Percentiles rank a stretch among this genome's conserved stretches.
These are phyloP conservation scores for Boletus rufocinnamomeus DNA, from an alignment of 768 basidiomycete species.

Conservation along the genomic window DNA sequence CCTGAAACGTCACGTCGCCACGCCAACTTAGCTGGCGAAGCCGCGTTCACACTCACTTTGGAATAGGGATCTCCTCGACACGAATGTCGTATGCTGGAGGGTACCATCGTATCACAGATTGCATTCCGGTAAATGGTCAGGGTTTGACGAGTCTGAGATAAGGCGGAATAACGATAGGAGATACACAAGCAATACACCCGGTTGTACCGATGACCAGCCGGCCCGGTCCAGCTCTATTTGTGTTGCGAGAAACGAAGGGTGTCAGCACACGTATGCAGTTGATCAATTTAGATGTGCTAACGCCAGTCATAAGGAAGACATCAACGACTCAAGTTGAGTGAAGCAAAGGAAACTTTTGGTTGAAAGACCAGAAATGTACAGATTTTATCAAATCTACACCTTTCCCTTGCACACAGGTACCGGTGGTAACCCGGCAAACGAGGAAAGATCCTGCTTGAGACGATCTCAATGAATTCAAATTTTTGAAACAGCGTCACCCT, in stretches of 20 bases:
- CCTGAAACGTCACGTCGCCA: neutral
- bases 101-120: slow-evolving; percentile 52
- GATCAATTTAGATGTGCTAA: neutral
- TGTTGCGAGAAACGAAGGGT: neutral
- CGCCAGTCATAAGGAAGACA: neutral
- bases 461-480: neutral
- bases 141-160: neutral
- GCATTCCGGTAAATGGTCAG: slow-evolving; percentile 10
- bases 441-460: neutral
- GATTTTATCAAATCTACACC: neutral
- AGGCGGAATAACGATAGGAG: neutral
- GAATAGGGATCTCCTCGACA: slow-evolving; percentile 62
- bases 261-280: neutral
- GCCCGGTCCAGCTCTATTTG: neutral
- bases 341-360: neutral
- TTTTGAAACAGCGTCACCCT: neutral
- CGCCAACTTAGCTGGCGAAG: neutral
- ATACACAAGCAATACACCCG: neutral
- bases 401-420: too few species aligned
- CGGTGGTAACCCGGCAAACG: too few species aligned
- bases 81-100: slow-evolving; percentile 71
- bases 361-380: neutral
- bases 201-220: neutral
- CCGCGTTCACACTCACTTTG: slow-evolving; percentile 43
- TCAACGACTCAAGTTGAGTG: neutral